phyloP scores from a whole-genome alignment of 1,284 basidiomycete species.

The Cryptococcus floricola region DNA sequence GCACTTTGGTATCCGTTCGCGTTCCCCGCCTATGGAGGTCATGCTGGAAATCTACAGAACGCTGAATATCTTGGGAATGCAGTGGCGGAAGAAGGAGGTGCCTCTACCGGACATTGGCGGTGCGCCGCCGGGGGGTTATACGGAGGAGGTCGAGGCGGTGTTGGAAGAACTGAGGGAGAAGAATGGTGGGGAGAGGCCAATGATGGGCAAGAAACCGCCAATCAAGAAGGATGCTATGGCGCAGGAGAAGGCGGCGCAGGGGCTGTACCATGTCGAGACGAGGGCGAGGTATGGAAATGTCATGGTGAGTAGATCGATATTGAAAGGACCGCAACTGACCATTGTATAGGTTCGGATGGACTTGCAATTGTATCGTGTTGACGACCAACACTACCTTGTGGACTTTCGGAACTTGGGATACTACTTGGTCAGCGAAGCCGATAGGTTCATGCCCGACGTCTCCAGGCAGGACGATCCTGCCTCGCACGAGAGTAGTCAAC shows the following conservation, averaged over 20 bases:
- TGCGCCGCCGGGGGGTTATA: conserved; percentile 34
- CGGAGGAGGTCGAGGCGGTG: conserved; percentile 40
- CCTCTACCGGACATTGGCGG: conserved; percentile 65
- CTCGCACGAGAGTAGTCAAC: not conserved
- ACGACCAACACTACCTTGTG: conserved; percentile 92
- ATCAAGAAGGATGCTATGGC: conserved; percentile 49
- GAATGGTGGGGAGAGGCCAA: conserved; percentile 30
- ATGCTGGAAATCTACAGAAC: conserved; percentile 98
- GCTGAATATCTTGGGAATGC: conserved; percentile 88
- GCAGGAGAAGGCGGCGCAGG: conserved; percentile 54
- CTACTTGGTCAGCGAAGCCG: conserved; percentile 55
- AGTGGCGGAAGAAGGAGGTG: conserved; percentile 68
- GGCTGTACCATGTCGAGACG: conserved; percentile 91
- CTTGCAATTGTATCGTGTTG: conserved; percentile 92
- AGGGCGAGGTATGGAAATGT: conserved; percentile 82
- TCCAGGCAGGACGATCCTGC: conserved; percentile 3
- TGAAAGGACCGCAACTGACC: not conserved
- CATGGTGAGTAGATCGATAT: conserved; percentile 60
- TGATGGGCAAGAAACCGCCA: conserved; percentile 37
- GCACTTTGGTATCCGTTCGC: conserved; percentile 96
- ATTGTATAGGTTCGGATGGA: conserved; percentile 80
- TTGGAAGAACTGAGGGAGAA: conserved; percentile 52
- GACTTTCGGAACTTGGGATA: conserved; percentile 97
- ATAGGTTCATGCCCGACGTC: conserved; percentile 13
- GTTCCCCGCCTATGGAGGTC: conserved; percentile 96